Percentiles rank a stretch among this genome's conserved stretches.
phyloP scores from a whole-genome alignment of 129 eudicot species.

The Escallonia rubra region DNA sequence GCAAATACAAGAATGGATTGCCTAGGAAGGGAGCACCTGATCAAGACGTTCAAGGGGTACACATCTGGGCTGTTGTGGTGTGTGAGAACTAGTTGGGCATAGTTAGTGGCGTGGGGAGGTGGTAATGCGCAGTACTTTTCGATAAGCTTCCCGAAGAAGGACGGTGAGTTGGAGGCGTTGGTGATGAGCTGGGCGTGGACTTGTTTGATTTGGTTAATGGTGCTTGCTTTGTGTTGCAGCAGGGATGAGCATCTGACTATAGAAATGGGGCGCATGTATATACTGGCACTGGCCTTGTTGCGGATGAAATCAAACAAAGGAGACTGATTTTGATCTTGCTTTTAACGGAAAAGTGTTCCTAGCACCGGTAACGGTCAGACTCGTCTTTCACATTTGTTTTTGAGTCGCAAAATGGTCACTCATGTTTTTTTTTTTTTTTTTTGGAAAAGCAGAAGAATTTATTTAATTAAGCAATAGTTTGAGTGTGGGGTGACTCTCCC shows the following conservation, averaged over 20 bases:
- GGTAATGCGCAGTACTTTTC: slow-evolving; percentile 20
- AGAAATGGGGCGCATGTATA: slow-evolving; percentile 24
- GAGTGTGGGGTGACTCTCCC: too few relatives aligned
- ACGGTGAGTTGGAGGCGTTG: slow-evolving; percentile 25
- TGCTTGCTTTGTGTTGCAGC: slow-evolving; percentile 11
- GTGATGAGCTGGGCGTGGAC: slow-evolving; percentile 41
- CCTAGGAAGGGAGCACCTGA: slow-evolving; percentile 33
- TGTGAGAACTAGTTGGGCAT: slow-evolving; percentile 27
- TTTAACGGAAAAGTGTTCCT: too few relatives aligned
- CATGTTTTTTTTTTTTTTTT: too few relatives aligned
- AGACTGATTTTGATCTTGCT: too few relatives aligned
- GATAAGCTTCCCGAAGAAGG: slow-evolving; percentile 17
- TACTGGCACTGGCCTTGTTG: too few relatives aligned
- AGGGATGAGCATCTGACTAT: slow-evolving; percentile 13
- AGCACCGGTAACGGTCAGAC: too few relatives aligned
- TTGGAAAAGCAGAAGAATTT: too few relatives aligned
- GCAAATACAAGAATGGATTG: slow-evolving; percentile 32
- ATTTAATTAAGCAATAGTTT: too few relatives aligned
- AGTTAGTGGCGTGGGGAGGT: slow-evolving; percentile 16
- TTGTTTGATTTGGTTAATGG: slow-evolving; percentile 28
- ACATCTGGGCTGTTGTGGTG: slow-evolving; percentile 17
- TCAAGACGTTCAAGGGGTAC: slow-evolving; percentile 41
- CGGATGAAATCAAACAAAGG: too few relatives aligned
- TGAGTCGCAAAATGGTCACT: too few relatives aligned
- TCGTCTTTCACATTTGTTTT: too few relatives aligned